A percentile compares a stretch with the other conserved stretches of the same genome.
phyloP scores from a whole-genome alignment of 768 basidiomycete species.

The Agrocybe praecox region DNA sequence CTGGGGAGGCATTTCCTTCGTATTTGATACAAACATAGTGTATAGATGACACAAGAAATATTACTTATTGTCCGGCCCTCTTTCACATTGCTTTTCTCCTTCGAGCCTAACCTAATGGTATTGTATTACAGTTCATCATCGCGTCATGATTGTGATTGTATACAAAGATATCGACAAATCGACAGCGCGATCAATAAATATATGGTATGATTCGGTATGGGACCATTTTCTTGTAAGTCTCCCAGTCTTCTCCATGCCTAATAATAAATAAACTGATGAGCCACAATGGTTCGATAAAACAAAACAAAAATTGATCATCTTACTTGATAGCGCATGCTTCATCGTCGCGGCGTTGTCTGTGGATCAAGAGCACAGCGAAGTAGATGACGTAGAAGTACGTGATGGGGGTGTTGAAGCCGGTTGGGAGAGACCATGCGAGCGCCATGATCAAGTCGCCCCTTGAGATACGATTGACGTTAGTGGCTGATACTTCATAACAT shows the following conservation, averaged over 20 bases:
- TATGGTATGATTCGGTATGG: conserved; percentile 87
- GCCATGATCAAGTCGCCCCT: conserved; percentile 91
- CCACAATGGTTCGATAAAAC: not conserved
- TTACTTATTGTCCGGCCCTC: not conserved
- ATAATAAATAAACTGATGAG: conserved; percentile 3
- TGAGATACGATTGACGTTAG: not conserved
- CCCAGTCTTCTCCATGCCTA: conserved; percentile 95
- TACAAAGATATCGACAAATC: not conserved
- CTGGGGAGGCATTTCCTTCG: not conserved
- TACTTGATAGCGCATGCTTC: conserved; percentile 90
- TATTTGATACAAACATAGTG: not conserved
- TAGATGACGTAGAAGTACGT: conserved; percentile 95
- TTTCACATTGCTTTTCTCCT: too few relatives aligned
- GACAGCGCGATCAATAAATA: conserved; percentile 51
- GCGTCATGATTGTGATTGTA: not conserved
- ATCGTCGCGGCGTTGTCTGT: conserved; percentile 90
- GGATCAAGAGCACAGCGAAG: conserved; percentile 87
- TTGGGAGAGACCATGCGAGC: conserved; percentile 91
- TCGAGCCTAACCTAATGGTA: too few relatives aligned
- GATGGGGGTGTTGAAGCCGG: conserved; percentile 88
- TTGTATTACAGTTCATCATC: not conserved
- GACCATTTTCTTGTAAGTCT: conserved; percentile 84
- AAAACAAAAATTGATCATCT: conserved; percentile 23
- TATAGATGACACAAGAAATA: not conserved
- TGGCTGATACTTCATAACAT: not conserved